Evolutionary conservation across 108 stramenopile genomes (phyloP), one percentile per base, ranked within the genome.

Genomic region (Fragilariopsis cylindrus): DNA sequence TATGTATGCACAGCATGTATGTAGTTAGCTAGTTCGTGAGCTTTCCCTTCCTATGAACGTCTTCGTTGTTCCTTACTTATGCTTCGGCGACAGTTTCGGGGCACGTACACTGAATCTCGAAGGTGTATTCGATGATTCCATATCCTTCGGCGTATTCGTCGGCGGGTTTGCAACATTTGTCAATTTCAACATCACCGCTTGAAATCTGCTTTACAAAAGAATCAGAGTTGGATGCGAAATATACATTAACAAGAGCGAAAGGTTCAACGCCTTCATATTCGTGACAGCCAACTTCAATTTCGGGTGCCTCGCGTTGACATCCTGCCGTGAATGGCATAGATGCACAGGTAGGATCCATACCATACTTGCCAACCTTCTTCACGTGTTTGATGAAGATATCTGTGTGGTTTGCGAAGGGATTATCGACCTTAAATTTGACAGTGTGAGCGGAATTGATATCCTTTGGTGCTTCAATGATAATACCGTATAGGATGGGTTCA

Each of bases 301-400:
- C 39, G 62, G 62, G 62, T 4, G 62, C 62, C 42, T 41, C 42
- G 7, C 2, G 9, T 42, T 41, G 16, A 44, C 62, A 63, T 11
- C 62, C 62, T n/a, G 42, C 7, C 43, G 62, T 63, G 15, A 63
- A 63, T 42, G 62, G 62, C 62, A 63, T 63, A 3, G 43, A 45
- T 12, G 43, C 62, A 40, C 62, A 63, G 0, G n/a, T 15, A 12
- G 62, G 62, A 40, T 63, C 43, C 62, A 63, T 63, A 44, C 3
- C 41, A 15, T 9, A 45, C 42, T 6, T 43, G 42, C 62, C 62
- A 40, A 63, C 62, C 62, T 63, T 63, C 62, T 63, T 63, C 15
- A 63, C 62, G 42, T 63, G 62, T 44, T 63, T 63, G 62, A 63
- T 13, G 62, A 13, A 63, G 62, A 63, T 63, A 40, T 63, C 62